phyloP scores from a whole-genome alignment of 2,329 filamentous ascomycete species.

The Epichloe elymi region DNA sequence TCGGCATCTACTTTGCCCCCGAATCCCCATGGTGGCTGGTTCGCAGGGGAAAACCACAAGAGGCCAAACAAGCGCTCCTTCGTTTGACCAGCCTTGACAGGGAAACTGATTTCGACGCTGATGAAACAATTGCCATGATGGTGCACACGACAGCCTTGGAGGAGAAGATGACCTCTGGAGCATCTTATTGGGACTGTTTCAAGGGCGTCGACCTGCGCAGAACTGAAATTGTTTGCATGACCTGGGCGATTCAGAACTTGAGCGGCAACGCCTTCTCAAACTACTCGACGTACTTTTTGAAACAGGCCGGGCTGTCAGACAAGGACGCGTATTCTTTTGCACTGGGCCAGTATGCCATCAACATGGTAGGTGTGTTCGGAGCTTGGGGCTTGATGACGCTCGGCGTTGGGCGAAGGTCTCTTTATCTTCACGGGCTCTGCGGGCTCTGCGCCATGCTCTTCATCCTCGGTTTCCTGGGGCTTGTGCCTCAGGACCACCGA shows the following conservation, averaged over 20 bases:
- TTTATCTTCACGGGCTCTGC: constrained; percentile 66
- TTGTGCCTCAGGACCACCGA: constrained; percentile 49
- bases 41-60: constrained; percentile 47
- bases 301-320: constrained; percentile 42
- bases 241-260: constrained; percentile 51
- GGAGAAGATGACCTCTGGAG: constrained; percentile 58
- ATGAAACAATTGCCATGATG: constrained; percentile 88
- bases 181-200: constrained; percentile 74
- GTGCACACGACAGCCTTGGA: constrained; percentile 76
- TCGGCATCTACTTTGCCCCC: constrained; percentile 55
- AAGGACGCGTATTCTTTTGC: constrained; percentile 43
- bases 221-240: constrained; percentile 56
- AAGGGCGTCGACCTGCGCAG: constrained; percentile 63
- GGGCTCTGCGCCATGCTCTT: constrained; percentile 65
- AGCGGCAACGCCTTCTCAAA: constrained; percentile 52
- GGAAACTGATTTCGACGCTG: constrained; percentile 62
- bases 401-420: constrained; percentile 59
- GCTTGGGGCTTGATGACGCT: constrained; percentile 69
- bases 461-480: constrained; percentile 70
- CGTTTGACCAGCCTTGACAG: constrained; percentile 49
- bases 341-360: constrained; percentile 54
- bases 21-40: constrained; percentile 70
- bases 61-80: constrained; percentile 53
- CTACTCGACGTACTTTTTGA: constrained; percentile 51
- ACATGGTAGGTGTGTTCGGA: constrained; percentile 70